Conservation (phyloP, 2,329 filamentous ascomycete species). For the Rhexocercosporidium sp. region DNA sequence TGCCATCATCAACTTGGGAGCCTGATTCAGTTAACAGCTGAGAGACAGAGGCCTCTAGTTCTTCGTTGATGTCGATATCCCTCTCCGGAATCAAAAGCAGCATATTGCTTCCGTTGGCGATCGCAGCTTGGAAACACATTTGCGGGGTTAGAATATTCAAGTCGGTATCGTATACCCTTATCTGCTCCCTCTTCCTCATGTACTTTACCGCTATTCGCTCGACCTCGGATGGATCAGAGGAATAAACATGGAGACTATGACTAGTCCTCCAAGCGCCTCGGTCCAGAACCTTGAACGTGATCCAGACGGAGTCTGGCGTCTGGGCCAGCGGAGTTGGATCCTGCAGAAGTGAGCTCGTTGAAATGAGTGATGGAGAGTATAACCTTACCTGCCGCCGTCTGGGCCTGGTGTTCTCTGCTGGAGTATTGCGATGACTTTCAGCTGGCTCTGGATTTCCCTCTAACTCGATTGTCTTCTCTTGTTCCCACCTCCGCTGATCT, state of each 20-base stretch:
- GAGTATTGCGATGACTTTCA: too few relatives aligned
- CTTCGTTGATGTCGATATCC: neutral
- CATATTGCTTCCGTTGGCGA: neutral
- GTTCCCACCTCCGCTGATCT: too few relatives aligned
- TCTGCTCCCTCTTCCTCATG: conserved; percentile 22
- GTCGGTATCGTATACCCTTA: conserved; percentile 16
- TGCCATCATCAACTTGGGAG: neutral
- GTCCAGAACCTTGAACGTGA: conserved; percentile 19
- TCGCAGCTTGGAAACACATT: neutral
- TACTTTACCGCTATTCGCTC: conserved; percentile 27
- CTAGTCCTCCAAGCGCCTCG: conserved; percentile 21
- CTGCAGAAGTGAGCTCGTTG: too few relatives aligned
- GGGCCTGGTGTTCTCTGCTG: too few relatives aligned
- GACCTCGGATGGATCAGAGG: conserved; percentile 22
- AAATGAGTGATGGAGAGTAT: too few relatives aligned
- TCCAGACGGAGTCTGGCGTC: too few relatives aligned
- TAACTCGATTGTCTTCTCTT: too few relatives aligned
- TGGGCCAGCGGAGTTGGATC: too few relatives aligned
- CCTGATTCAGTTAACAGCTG: neutral
- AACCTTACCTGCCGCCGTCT: too few relatives aligned
- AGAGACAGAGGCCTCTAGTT: neutral
- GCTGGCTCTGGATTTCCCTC: too few relatives aligned
- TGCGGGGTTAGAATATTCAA: conserved; percentile 23
- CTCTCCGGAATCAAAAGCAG: neutral
- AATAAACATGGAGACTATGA: conserved; percentile 14